These are phyloP conservation scores for Carex littledalei DNA, from an alignment of 176 grass and related monocot species.

Conservation along the genomic window DNA sequence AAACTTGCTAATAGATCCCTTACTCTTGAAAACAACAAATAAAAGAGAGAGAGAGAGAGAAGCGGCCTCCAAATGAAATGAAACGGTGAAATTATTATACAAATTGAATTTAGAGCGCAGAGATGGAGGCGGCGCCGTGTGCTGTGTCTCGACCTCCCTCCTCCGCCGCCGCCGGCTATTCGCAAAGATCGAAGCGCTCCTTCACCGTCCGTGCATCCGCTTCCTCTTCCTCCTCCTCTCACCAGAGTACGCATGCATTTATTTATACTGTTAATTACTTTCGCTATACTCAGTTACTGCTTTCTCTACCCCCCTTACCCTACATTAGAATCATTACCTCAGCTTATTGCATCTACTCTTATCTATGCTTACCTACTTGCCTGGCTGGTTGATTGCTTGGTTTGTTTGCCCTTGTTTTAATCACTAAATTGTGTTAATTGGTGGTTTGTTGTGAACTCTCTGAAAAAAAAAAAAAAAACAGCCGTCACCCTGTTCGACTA, in stretches of 20 bases:
- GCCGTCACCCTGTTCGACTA: constrained; percentile 90
- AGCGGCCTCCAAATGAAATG: no score
- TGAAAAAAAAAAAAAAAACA: not conserved
- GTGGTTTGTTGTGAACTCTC: no score
- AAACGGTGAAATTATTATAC: no score
- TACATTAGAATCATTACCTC: no score
- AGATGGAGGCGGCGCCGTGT: constrained; percentile 34
- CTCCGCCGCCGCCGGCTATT: constrained; percentile 3
- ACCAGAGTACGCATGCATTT: not conserved
- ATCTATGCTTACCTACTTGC: not conserved
- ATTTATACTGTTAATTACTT: not conserved
- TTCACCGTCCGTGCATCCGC: constrained; percentile 38
- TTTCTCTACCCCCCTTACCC: not conserved
- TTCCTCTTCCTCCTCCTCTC: not conserved
- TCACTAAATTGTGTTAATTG: no score
- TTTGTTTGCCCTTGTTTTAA: not conserved
- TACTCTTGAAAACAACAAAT: no score
- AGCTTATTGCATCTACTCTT: not conserved
- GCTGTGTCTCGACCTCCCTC: constrained; percentile 17
- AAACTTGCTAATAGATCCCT: no score
- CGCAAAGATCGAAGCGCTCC: not conserved
- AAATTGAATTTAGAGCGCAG: not conserved
- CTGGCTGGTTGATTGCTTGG: not conserved
- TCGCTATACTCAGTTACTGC: constrained; percentile 1
- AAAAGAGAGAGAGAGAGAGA: no score